Percentiles rank a stretch among this genome's conserved stretches.
Conservation (phyloP, 331 rosid species). For the Quercus phellos region DNA sequence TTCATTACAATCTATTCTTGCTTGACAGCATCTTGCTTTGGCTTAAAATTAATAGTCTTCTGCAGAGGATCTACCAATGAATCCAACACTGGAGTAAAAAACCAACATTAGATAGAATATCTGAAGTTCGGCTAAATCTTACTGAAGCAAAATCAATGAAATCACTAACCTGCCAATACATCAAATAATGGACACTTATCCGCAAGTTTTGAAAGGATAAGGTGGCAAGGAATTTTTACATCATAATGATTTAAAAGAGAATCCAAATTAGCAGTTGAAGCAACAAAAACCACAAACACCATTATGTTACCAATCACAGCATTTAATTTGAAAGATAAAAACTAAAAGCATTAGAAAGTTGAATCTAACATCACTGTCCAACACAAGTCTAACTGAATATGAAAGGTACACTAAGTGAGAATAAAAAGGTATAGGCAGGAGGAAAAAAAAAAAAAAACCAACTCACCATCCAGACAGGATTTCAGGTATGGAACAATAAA, state of each 20-base stretch:
- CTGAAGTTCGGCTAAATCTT: neutral
- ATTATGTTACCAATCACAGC: neutral
- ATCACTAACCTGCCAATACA: neutral
- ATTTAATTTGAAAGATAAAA: no score
- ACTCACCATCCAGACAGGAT: conserved; percentile 54
- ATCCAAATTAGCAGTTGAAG: neutral
- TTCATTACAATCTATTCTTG: conserved; percentile 38
- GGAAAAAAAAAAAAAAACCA: no score
- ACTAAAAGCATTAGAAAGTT: no score
- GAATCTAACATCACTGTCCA: no score
- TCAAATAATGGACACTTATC: conserved; percentile 57
- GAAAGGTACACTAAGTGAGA: no score
- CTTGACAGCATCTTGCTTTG: conserved; percentile 88
- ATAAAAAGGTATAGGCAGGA: no score
- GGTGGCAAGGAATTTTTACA: conserved; percentile 97
- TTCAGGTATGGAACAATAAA: conserved; percentile 82
- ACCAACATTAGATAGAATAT: conserved; percentile 11
- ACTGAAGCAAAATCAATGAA: neutral
- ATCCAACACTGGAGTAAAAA: conserved; percentile 65
- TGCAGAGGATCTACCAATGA: conserved; percentile 97
- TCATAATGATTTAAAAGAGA: conserved; percentile 79
- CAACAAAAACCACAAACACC: neutral
- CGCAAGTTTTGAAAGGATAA: conserved; percentile 90
- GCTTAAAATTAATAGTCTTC: conserved; percentile 93
- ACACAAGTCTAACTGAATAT: no score